phyloP scores from a whole-genome alignment of 2,329 filamentous ascomycete species.

The Venturia nashicola region DNA sequence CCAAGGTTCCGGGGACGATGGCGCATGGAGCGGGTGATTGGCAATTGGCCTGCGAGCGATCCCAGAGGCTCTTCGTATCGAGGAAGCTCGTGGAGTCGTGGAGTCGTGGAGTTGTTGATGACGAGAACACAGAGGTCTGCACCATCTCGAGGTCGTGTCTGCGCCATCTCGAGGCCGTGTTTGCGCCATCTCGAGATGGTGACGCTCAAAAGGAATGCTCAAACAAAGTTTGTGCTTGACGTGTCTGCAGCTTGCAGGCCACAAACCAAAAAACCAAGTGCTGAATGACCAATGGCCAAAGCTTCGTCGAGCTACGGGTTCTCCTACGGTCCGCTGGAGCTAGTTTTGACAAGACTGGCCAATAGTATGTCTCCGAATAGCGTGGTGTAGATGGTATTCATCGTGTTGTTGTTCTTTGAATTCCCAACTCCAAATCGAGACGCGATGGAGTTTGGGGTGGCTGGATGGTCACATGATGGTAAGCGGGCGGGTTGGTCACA shows the following conservation, averaged over 20 bases:
- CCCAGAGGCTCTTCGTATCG: neutral
- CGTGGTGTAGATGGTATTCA: no score
- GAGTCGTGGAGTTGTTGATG: neutral
- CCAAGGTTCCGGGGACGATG: neutral
- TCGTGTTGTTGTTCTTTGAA: neutral
- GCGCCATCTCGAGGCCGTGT: no score
- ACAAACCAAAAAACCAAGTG: neutral
- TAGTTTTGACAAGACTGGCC: neutral
- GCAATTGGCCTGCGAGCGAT: neutral
- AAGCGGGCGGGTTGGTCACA: no score
- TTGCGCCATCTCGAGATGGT: no score
- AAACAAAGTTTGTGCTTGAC: neutral
- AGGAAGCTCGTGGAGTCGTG: neutral
- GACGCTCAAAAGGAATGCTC: neutral
- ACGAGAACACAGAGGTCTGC: neutral
- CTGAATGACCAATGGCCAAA: neutral
- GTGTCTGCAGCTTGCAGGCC: neutral
- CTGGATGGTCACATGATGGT: no score
- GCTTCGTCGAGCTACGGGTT: neutral
- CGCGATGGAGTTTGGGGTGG: neutral
- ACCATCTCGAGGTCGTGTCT: no score
- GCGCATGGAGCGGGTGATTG: conserved; percentile 1
- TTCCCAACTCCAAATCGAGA: neutral
- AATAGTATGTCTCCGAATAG: neutral
- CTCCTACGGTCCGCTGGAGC: neutral